Base-by-base conservation (phyloP, 495 filamentous ascomycete genomes). In the Bacidia gigantensis region DNA sequence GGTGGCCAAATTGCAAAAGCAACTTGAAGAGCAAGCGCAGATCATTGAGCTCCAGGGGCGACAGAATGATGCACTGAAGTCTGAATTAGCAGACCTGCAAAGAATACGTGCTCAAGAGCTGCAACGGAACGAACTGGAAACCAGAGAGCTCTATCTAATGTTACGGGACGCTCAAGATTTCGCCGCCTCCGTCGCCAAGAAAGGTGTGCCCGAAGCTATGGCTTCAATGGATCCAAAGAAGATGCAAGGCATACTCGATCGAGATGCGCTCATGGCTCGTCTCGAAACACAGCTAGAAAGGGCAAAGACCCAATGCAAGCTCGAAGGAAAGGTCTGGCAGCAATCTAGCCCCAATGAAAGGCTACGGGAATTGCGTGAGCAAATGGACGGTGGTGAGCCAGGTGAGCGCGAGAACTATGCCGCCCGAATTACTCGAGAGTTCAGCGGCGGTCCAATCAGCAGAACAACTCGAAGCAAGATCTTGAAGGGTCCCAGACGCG, bases 251-350 rank as follows among this genome's bases (percentile, higher is more conserved):
- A 96, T 98, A 52, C 68, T 98, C 51, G 89, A 97, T 61, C 81
- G 92, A 5, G 87, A 97, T 57, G 82, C 72, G 63, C 79, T 98
- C 52, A 92, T 98, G 83, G 82, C 84, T 58, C 79, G 89, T 24
- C 75, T 98, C 40, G 90, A 95, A 64, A 89, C 83, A 68, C 92
- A 97, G 64, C 77, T 98, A 17, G 92, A 97, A 68, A 72, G 93
- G 43, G 90, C 94, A 57, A 98, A 98, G 75, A 97, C 92, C 3
- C 89, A 97, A 64, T 95, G 88, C 68, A 95, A 96, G 72, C 80
- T 98, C 17, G 92, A 97, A 64, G 92, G 92, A 56, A 88, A 86
- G 67, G 83, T 89, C 18, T 95, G 90, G 87, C 83, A 87, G 49
- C 86, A 89, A 60, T 69, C 82, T 60, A 84, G 83, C 24, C 90